Conservation (phyloP, 1,284 basidiomycete species). For the Ustilago curta region DNA sequence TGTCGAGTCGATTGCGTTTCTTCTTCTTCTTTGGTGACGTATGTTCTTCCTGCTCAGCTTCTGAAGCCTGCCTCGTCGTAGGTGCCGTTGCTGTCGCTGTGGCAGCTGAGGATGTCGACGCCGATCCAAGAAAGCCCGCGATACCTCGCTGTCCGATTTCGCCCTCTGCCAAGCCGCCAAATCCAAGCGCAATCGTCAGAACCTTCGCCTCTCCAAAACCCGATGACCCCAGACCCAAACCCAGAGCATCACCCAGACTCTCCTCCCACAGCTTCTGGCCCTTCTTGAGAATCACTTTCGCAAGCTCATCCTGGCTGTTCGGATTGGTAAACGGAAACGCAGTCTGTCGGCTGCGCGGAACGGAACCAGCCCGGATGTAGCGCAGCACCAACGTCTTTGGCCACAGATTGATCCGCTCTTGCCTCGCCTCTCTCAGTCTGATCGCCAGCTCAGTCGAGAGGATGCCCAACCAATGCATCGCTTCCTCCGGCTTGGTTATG, state of each 20-base stretch:
- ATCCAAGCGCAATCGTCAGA: conserved; percentile 80
- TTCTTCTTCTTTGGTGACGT: conserved; percentile 36
- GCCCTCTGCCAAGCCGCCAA: conserved; percentile 82
- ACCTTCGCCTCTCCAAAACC: conserved; percentile 71
- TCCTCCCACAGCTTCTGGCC: conserved; percentile 90
- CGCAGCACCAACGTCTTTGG: conserved; percentile 86
- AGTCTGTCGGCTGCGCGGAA: conserved; percentile 80
- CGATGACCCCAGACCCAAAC: conserved; percentile 6
- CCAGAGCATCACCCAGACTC: conserved; percentile 73
- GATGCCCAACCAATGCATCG: conserved; percentile 86
- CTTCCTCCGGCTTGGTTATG: conserved; percentile 53
- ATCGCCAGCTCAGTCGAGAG: conserved; percentile 89
- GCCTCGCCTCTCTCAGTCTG: conserved; percentile 83
- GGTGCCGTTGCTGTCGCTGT: conserved; percentile 56
- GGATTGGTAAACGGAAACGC: conserved; percentile 77
- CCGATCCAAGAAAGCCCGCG: conserved; percentile 79
- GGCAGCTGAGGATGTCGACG: conserved; percentile 5
- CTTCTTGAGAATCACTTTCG: conserved; percentile 79
- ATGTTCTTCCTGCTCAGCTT: conserved; percentile 12
- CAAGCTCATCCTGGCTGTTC: conserved; percentile 43
- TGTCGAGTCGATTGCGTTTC: conserved; percentile 37
- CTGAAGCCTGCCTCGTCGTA: conserved; percentile 14
- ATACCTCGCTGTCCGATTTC: conserved; percentile 88
- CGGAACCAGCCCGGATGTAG: conserved; percentile 73
- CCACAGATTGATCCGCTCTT: conserved; percentile 78